Evolutionary conservation across 2,329 filamentous ascomycete species (phyloP).

Genomic region (Emergomyces pasteurianus): DNA sequence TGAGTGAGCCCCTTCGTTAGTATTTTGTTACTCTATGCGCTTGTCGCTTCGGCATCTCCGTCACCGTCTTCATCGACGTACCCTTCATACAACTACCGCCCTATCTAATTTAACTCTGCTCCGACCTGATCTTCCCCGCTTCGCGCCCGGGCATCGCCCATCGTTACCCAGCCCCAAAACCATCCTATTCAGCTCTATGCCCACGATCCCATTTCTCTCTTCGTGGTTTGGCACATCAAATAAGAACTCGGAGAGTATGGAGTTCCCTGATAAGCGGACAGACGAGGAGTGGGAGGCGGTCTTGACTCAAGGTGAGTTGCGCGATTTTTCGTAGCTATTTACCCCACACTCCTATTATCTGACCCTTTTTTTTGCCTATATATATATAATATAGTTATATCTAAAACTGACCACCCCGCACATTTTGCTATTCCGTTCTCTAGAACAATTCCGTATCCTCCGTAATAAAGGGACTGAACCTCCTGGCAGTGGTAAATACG

Average conservation of each 20-base stretch:
- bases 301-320: conserved; percentile 52
- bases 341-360: not conserved
- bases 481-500: conserved; percentile 67
- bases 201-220: conserved; percentile 65
- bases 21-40: not conserved
- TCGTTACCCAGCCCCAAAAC: conserved; percentile 13
- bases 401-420: not conserved
- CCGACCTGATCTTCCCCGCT: not conserved
- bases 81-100: not conserved
- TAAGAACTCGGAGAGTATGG: conserved; percentile 21
- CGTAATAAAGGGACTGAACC: conserved; percentile 85
- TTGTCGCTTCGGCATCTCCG: not conserved
- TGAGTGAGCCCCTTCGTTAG: not conserved
- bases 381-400: not conserved
- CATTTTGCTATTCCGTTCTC: not conserved
- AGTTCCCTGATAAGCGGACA: conserved; percentile 55
- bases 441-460: conserved; percentile 92
- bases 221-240: conserved; percentile 58
- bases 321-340: too few species aligned
- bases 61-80: not conserved
- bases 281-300: conserved; percentile 84
- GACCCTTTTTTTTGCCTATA: not conserved
- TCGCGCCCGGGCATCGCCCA: not conserved
- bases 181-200: conserved; percentile 50
- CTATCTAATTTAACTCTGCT: not conserved